A percentile compares a stretch with the other conserved stretches of the same genome.
Conservation (phyloP, 768 basidiomycete species). For the Suillus hirtellus region DNA sequence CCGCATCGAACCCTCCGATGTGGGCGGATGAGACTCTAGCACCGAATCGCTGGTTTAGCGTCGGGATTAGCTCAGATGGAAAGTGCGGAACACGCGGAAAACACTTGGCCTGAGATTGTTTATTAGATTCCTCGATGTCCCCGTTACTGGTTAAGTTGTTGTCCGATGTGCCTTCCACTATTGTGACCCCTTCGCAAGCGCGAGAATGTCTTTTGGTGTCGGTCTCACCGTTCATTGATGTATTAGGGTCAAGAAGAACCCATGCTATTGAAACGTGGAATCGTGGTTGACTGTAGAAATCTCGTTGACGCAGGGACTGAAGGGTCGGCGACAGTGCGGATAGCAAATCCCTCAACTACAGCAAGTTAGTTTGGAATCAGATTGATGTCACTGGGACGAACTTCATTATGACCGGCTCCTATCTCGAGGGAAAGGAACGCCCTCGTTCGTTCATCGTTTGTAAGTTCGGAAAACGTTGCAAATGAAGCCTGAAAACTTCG, state of each 20-base stretch:
- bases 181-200: background rate
- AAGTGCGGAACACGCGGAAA: constrained; percentile 55
- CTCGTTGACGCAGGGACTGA: constrained; percentile 63
- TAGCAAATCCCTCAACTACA: constrained; percentile 61
- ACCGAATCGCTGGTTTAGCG: constrained; percentile 52
- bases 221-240: background rate
- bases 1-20: constrained; percentile 53
- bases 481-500: constrained; percentile 74
- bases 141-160: background rate
- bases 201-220: background rate
- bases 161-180: constrained; percentile 4
- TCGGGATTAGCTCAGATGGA: constrained; percentile 46
- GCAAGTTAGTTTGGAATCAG: constrained; percentile 9
- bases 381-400: constrained; percentile 31
- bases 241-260: constrained; percentile 58
- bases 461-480: constrained; percentile 64
- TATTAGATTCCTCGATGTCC: background rate
- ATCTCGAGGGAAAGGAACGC: constrained; percentile 81
- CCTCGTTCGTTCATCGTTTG: constrained; percentile 80
- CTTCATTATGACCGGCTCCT: constrained; percentile 82
- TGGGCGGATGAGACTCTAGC: constrained; percentile 39
- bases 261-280: constrained; percentile 92
- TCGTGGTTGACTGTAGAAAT: constrained; percentile 77
- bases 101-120: background rate
- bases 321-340: constrained; percentile 60